phyloP scores from a whole-genome alignment of 2,329 filamentous ascomycete species.

The Cladosporium sp. region DNA sequence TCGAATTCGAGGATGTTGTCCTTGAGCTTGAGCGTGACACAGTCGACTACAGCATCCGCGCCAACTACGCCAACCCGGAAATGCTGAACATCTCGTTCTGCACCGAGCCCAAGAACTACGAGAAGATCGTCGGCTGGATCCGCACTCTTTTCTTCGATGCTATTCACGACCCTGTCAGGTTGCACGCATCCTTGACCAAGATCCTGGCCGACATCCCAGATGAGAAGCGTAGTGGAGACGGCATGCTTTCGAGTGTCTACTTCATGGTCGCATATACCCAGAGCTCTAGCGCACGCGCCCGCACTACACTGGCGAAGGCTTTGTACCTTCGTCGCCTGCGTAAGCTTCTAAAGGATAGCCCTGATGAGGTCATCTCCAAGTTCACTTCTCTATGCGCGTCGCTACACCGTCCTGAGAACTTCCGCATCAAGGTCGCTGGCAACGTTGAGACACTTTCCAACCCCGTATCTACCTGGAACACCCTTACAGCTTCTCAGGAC shows the following conservation, averaged over 20 bases:
- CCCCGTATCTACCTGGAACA: slow-evolving; percentile 79
- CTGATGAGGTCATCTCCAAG: slow-evolving; percentile 72
- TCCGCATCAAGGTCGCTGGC: slow-evolving; percentile 81
- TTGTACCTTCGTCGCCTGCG: slow-evolving; percentile 84
- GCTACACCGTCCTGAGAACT: slow-evolving; percentile 81
- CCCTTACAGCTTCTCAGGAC: slow-evolving; percentile 58
- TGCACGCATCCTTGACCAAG: slow-evolving; percentile 69
- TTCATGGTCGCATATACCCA: slow-evolving; percentile 79
- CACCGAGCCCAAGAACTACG: slow-evolving; percentile 85
- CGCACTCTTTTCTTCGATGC: slow-evolving; percentile 84
- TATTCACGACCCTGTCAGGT: slow-evolving; percentile 74
- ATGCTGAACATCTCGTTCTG: slow-evolving; percentile 80
- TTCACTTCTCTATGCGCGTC: slow-evolving; percentile 74
- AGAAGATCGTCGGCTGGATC: slow-evolving; percentile 78
- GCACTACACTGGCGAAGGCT: slow-evolving; percentile 80
- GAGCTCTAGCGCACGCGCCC: slow-evolving; percentile 74
- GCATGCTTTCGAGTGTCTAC: slow-evolving; percentile 64
- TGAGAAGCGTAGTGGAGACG: slow-evolving; percentile 79
- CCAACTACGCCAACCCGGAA: slow-evolving; percentile 74
- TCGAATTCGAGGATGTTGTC: slow-evolving; percentile 91
- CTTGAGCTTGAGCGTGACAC: slow-evolving; percentile 90
- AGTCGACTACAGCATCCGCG: slow-evolving; percentile 75
- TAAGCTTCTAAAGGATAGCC: slow-evolving; percentile 75
- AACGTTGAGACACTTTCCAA: slow-evolving; percentile 73
- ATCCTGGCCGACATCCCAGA: slow-evolving; percentile 90